phyloP scores from a whole-genome alignment of 805 yeast genomes.

The Saccharomycopsis fibuligera region DNA sequence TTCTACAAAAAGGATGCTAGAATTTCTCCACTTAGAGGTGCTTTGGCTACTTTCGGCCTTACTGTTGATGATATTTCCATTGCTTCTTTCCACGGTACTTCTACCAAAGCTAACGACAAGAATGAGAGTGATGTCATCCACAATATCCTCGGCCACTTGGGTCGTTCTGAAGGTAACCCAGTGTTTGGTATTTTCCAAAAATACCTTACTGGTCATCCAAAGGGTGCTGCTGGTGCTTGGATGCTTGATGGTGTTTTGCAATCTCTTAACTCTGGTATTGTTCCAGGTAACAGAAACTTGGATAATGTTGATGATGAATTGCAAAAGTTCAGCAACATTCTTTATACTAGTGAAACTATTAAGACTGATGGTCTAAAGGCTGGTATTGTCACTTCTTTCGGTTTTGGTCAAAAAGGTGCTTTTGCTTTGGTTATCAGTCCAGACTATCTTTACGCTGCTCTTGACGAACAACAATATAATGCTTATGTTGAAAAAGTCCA shows the following conservation, averaged over 20 bases:
- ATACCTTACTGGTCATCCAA: constrained; percentile 98
- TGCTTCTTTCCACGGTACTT: constrained; percentile 98
- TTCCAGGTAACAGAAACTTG: constrained; percentile 98
- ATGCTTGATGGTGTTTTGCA: constrained; percentile 98
- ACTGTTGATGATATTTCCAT: constrained; percentile 93
- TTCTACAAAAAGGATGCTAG: constrained; percentile 88
- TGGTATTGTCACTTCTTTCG: constrained; percentile 93
- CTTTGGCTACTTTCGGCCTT: constrained; percentile 88
- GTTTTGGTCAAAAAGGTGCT: constrained; percentile 99
- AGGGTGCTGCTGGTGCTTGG: constrained; percentile 99
- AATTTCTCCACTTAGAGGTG: constrained; percentile 95
- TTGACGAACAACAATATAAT: constrained; percentile 66
- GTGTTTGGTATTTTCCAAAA: constrained; percentile 98
- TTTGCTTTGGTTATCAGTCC: constrained; percentile 90
- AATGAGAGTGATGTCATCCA: constrained; percentile 91
- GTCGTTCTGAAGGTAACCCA: constrained; percentile 97
- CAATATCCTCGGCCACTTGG: constrained; percentile 89
- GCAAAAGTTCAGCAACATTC: constrained; percentile 79
- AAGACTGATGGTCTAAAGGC: constrained; percentile 98
- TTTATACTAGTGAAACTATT: constrained; percentile 89
- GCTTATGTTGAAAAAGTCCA: constrained; percentile 64
- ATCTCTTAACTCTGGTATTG: constrained; percentile 83
- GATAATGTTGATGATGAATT: constrained; percentile 85
- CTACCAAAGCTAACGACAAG: constrained; percentile 97
- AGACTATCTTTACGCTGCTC: constrained; percentile 83